phyloP scores from a whole-genome alignment of 208 protist genomes.

The Spongospora subterranea region DNA sequence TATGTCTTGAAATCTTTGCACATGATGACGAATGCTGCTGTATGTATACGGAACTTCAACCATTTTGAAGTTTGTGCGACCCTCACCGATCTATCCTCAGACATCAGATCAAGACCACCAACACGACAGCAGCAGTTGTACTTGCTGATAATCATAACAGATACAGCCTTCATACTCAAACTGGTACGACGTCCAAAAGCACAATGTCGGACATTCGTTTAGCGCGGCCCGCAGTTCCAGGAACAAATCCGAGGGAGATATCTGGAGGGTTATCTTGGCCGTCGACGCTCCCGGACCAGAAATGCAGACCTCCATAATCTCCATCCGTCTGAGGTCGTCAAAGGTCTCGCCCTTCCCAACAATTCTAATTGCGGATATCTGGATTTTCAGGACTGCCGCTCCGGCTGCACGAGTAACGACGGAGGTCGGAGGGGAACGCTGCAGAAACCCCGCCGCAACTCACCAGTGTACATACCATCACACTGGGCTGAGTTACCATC shows the following conservation, averaged over 20 bases:
- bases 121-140: neutral
- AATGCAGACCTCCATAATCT: slow-evolving; percentile 8
- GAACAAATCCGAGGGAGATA: neutral
- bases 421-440: too few species aligned
- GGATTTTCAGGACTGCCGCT: too few species aligned
- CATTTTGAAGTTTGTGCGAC: neutral
- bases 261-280: neutral
- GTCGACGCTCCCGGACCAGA: neutral
- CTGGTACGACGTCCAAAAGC: neutral
- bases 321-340: neutral
- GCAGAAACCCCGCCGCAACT: too few species aligned
- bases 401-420: too few species aligned
- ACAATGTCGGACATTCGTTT: neutral
- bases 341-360: too few species aligned
- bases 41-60: neutral
- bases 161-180: slow-evolving; percentile 13
- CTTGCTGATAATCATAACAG: slow-evolving; percentile 18
- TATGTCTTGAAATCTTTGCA: neutral
- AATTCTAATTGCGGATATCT: too few species aligned
- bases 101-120: too few species aligned
- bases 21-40: neutral
- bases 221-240: slow-evolving; percentile 10
- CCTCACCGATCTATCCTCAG: neutral
- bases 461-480: too few species aligned
- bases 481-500: too few species aligned